Evolutionary conservation across 371 early-diverging fungal genomes (phyloP).

Genomic region (Choanephora cucurbitarum): DNA sequence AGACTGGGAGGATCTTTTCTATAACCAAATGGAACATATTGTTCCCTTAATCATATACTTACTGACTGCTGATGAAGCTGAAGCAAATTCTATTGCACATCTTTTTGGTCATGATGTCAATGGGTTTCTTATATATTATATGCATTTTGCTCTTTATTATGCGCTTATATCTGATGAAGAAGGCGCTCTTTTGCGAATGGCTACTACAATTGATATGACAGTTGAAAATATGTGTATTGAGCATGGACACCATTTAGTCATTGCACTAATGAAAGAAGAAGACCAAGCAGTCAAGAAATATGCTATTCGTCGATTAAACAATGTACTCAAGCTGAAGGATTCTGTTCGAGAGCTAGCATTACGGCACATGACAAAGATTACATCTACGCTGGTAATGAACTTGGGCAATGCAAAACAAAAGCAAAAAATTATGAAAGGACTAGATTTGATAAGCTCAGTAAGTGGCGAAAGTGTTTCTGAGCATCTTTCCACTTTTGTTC

Average conservation of each 20-base stretch:
- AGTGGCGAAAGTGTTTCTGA: not conserved
- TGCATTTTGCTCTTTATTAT: conserved; percentile 10
- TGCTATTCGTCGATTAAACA: not conserved
- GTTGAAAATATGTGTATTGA: not conserved
- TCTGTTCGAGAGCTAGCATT: not conserved
- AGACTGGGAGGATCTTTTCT: not conserved
- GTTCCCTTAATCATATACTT: not conserved
- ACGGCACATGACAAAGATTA: conserved; percentile 7
- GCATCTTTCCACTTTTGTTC: conserved; percentile 7
- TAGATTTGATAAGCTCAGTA: not conserved
- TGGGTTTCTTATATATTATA: not conserved
- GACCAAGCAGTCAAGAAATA: not conserved
- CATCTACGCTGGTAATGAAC: conserved; percentile 5
- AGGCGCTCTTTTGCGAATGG: not conserved
- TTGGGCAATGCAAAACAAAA: conserved; percentile 2
- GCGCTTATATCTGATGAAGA: conserved; percentile 4
- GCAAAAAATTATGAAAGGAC: not conserved
- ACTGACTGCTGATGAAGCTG: not conserved
- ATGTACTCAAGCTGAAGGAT: not conserved
- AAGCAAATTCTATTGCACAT: not conserved
- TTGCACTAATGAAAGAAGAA: conserved; percentile 4
- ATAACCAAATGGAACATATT: not conserved
- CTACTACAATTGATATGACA: not conserved
- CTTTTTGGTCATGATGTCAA: conserved; percentile 1
- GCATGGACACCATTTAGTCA: not conserved